Evolutionary conservation across 192 early-diverging fungal genomes (phyloP).

Genomic region (Coemansia pectinata): DNA sequence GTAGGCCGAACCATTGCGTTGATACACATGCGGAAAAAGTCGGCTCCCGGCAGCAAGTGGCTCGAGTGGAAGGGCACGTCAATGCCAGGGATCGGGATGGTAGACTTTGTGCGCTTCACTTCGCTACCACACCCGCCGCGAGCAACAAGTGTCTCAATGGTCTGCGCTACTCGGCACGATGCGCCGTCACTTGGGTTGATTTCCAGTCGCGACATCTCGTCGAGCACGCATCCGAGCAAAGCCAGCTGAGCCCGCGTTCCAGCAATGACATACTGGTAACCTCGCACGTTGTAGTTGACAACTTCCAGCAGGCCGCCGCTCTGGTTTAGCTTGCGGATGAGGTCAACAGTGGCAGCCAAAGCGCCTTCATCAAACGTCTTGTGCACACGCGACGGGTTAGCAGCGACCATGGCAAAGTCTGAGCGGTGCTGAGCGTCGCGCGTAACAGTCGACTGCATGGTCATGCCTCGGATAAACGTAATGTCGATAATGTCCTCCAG

Average conservation of each 20-base stretch:
- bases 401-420: conserved; percentile 92
- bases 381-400: conserved; percentile 88
- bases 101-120: conserved; percentile 79
- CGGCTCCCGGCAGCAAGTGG: conserved; percentile 84
- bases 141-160: conserved; percentile 57
- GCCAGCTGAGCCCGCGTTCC: conserved; percentile 79
- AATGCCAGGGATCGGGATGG: conserved; percentile 87
- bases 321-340: conserved; percentile 52
- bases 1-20: conserved; percentile 76
- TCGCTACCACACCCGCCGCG: conserved; percentile 59
- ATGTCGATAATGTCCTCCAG: conserved; percentile 87
- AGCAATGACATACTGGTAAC: conserved; percentile 95
- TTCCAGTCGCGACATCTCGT: conserved; percentile 67
- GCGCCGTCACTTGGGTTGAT: conserved; percentile 27
- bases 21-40: conserved; percentile 85
- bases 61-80: conserved; percentile 98
- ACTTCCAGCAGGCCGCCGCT: conserved; percentile 79
- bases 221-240: conserved; percentile 73
- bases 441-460: conserved; percentile 93
- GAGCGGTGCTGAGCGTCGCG: conserved; percentile 79
- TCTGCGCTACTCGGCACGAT: conserved; percentile 60
- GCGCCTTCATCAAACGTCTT: conserved; percentile 73
- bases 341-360: conserved; percentile 61
- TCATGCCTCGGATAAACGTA: conserved; percentile 96
- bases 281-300: conserved; percentile 97